phyloP scores from a whole-genome alignment of 768 basidiomycete species.

The Russula ochroleuca region DNA sequence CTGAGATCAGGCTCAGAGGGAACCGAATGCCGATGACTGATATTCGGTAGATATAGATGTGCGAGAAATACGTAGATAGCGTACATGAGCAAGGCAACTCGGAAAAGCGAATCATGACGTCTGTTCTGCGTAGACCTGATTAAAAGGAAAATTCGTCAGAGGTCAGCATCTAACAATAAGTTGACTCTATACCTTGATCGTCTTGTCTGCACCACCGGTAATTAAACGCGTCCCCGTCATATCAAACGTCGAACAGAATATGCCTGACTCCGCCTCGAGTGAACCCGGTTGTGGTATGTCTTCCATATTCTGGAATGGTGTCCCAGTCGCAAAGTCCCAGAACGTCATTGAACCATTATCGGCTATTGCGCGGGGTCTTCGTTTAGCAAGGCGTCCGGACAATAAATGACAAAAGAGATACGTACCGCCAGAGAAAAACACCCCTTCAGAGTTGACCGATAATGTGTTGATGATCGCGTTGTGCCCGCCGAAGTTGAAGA shows the following conservation, averaged over 20 bases:
- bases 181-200: constrained; percentile 73
- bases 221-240: constrained; percentile 90
- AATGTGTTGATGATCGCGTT: constrained; percentile 97
- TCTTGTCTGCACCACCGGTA: constrained; percentile 97
- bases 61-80: not conserved
- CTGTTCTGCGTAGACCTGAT: constrained; percentile 68
- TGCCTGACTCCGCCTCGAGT: constrained; percentile 92
- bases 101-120: constrained; percentile 38
- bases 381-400: not conserved
- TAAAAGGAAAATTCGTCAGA: not conserved
- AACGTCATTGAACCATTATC: constrained; percentile 89
- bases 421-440: constrained; percentile 94
- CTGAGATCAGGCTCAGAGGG: not conserved
- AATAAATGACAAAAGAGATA: constrained; percentile 13
- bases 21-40: not conserved
- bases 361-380: constrained; percentile 41
- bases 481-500: constrained; percentile 94
- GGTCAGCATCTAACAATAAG: constrained; percentile 2
- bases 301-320: constrained; percentile 90
- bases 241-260: constrained; percentile 97
- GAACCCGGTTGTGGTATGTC: constrained; percentile 97
- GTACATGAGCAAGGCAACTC: not conserved
- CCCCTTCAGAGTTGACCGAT: constrained; percentile 91
- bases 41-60: not conserved
- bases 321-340: constrained; percentile 95